Evolutionary conservation across 2,329 filamentous ascomycete species (phyloP), one percentile per base, ranked within the genome.

Genomic region (Arthrobotrys iridis): DNA sequence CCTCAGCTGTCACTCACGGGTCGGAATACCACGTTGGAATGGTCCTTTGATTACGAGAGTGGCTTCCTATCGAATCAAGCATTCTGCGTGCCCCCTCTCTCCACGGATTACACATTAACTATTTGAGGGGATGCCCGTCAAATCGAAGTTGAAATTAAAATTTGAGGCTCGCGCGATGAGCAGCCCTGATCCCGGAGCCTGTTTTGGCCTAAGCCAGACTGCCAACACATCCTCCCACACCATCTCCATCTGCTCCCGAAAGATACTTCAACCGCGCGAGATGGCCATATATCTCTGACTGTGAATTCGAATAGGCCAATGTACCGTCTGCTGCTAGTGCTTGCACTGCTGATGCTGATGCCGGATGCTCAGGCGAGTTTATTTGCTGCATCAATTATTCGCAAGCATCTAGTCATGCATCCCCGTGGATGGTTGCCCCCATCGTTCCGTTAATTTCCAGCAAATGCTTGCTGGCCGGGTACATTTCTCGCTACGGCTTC

Each of bases 91-190:
- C 50, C 50, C 35, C 50, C 50, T 22, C 55, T 41, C 55, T 43
- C 20, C 55, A 59, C 35, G 37, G 35, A 59, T 59, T 60, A 24
- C 28, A 13, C 52, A 52, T n/a, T n/a, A n/a, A n/a, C 55, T 15
- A 71, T 63, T 57, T n/a, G 57, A 63, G 57, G 35, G 57, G 40
- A 28, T 58, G 48, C 43, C 60, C 68, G 41, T 52, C 68, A 45
- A 37, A 50, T 41, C 28, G 62, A 60, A 62, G 62, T 62, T 43
- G 63, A 67, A 74, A 55, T 74, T 74, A 67, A 75, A 75, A 75
- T 75, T 75, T 75, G 71, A 75, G 71, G 71, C 71, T 75, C 71
- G 71, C 71, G 71, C 60, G 63, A 75, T 75, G 71, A 64, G 66
- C 71, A 75, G 71, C 71, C 68, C 71, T 75, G 71, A 68, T 75